Evolutionary conservation across 768 basidiomycete species (phyloP).

Genomic region (Suillus americanus): DNA sequence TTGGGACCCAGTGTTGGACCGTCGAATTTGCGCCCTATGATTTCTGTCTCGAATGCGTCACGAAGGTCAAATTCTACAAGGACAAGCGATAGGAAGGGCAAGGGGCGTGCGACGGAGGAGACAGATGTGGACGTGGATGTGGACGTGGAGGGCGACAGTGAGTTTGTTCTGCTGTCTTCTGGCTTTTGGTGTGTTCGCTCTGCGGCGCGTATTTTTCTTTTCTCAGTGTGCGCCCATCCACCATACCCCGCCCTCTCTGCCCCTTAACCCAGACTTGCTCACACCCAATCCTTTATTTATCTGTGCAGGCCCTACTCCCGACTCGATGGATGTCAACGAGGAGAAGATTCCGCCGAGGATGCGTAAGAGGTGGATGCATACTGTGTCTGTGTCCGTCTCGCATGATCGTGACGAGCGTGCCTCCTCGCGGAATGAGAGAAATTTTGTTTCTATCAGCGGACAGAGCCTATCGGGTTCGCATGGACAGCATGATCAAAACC

Average conservation of each 20-base stretch:
- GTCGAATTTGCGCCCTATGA: not conserved
- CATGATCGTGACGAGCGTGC: not conserved
- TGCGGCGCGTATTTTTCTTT: not conserved
- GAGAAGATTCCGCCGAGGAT: constrained; percentile 62
- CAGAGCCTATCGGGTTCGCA: not conserved
- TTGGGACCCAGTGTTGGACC: not conserved
- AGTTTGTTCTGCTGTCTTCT: constrained; percentile 9
- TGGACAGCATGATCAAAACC: not conserved
- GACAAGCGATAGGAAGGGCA: constrained; percentile 24
- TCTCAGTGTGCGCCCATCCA: not conserved
- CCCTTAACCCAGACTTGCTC: not conserved
- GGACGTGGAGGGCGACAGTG: constrained; percentile 22
- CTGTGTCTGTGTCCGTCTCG: not conserved
- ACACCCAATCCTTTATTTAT: not conserved
- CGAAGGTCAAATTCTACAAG: not conserved
- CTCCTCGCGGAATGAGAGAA: not conserved
- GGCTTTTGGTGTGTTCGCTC: not conserved
- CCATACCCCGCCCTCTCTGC: too few relatives aligned
- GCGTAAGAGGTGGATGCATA: constrained; percentile 47
- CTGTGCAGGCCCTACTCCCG: constrained; percentile 4
- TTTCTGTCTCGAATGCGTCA: not conserved
- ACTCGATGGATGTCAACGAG: constrained; percentile 20
- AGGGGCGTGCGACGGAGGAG: constrained; percentile 17
- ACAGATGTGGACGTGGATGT: constrained; percentile 10
- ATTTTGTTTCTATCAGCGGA: not conserved